These are phyloP conservation scores for Phenoliferia sp. DNA, from an alignment of 1,284 basidiomycete genomes.

Conservation along the genomic window DNA sequence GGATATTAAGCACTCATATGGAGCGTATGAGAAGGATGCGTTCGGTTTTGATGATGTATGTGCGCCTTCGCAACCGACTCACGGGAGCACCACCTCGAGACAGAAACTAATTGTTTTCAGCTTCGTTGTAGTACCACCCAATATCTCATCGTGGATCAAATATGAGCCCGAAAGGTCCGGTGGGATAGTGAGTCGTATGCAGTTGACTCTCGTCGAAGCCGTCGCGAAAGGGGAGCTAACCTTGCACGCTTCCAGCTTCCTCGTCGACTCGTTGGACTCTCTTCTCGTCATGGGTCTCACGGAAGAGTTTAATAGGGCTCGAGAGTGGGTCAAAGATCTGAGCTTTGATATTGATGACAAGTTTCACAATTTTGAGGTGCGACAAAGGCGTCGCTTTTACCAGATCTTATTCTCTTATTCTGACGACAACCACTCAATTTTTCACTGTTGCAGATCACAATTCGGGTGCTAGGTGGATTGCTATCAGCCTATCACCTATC, in stretches of 20 bases:
- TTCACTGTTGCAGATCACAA: conserved; percentile 47
- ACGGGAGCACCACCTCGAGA: no score
- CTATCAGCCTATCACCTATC: conserved; percentile 73
- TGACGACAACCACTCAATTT: not conserved
- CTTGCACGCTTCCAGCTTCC: no score
- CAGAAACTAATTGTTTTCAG: conserved; percentile 1
- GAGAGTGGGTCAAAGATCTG: conserved; percentile 70
- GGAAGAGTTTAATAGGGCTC: conserved; percentile 71
- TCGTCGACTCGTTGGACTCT: conserved; percentile 56
- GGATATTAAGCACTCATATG: conserved; percentile 41
- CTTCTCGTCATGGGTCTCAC: conserved; percentile 78
- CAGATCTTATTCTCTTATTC: not conserved
- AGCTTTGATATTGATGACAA: conserved; percentile 71
- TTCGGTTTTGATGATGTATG: conserved; percentile 71
- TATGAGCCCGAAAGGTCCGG: conserved; percentile 60
- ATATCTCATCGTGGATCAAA: conserved; percentile 68
- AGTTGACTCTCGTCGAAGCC: conserved; percentile 55
- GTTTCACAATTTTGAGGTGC: conserved; percentile 88
- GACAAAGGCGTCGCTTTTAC: conserved; percentile 31
- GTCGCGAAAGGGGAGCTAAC: no score
- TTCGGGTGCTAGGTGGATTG: conserved; percentile 74
- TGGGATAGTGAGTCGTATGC: conserved; percentile 49
- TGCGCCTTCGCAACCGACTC: no score
- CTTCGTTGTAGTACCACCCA: conserved; percentile 60
- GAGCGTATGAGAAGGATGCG: conserved; percentile 65